These are phyloP conservation scores for Tricholoma hemisulphureum DNA, from an alignment of 768 basidiomycete genomes.

Conservation along the genomic window DNA sequence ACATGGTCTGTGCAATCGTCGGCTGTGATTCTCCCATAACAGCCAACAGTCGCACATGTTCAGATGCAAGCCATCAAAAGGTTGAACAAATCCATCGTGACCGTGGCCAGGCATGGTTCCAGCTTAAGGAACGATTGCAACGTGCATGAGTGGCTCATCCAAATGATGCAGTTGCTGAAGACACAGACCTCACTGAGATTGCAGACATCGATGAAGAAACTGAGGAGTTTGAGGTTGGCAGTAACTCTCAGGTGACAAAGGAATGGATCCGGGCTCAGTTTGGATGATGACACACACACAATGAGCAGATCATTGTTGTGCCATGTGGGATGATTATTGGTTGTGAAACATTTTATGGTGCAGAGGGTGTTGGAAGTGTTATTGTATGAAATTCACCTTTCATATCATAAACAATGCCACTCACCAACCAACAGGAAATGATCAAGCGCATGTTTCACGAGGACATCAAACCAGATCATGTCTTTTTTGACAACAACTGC, in stretches of 20 bases:
- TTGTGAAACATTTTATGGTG: slow-evolving; percentile 29
- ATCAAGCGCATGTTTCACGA: too few species aligned
- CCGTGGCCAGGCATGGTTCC: slow-evolving; percentile 23
- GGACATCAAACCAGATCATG: too few species aligned
- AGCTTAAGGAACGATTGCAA: slow-evolving; percentile 14
- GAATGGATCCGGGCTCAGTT: slow-evolving; percentile 27
- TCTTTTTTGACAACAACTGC: slow-evolving; percentile 29
- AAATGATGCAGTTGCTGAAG: background rate
- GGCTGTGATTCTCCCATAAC: slow-evolving; percentile 12
- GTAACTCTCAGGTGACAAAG: background rate
- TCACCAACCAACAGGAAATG: too few species aligned
- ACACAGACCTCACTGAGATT: background rate
- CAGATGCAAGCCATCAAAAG: slow-evolving; percentile 15
- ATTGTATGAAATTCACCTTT: background rate
- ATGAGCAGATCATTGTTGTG: slow-evolving; percentile 32
- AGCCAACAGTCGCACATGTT: slow-evolving; percentile 20
- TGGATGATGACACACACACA: slow-evolving; percentile 30
- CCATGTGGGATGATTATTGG: slow-evolving; percentile 29
- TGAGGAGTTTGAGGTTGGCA: background rate
- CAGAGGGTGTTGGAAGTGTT: slow-evolving; percentile 19
- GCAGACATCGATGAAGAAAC: background rate
- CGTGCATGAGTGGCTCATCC: slow-evolving; percentile 1
- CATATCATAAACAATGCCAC: too few species aligned
- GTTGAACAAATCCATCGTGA: slow-evolving; percentile 21
- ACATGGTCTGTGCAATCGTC: slow-evolving; percentile 18